phyloP scores from a whole-genome alignment of 352 stramenopile genomes.

The Phytophthora brassicae region DNA sequence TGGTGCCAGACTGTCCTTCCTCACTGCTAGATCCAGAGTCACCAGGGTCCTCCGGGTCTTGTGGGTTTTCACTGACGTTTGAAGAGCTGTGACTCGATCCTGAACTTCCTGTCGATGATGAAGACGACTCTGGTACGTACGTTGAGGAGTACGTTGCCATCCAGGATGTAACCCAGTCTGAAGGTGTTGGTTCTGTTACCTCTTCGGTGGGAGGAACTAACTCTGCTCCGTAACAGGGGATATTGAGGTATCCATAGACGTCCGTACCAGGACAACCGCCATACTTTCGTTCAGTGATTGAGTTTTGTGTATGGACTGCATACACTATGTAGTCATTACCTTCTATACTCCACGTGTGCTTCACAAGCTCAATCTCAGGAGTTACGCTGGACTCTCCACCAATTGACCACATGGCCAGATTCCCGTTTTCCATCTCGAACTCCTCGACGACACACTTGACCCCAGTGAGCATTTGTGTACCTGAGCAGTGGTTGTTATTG shows the following conservation, averaged over 20 bases:
- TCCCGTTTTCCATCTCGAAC: conserved; percentile 8
- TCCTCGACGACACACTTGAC: conserved; percentile 33
- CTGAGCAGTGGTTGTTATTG: conserved; percentile 22
- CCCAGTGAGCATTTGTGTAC: conserved; percentile 21
- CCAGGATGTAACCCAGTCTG: conserved; percentile 31
- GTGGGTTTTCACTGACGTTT: no score
- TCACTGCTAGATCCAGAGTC: background rate
- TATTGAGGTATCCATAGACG: conserved; percentile 27
- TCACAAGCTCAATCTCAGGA: conserved; percentile 24
- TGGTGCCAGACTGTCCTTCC: conserved; percentile 1
- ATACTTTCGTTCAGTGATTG: conserved; percentile 15
- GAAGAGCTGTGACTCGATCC: background rate
- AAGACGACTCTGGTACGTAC: no score
- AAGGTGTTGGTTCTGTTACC: conserved; percentile 13
- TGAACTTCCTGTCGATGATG: conserved; percentile 1
- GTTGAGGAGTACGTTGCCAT: conserved; percentile 9
- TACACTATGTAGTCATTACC: conserved; percentile 20
- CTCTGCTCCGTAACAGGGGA: conserved; percentile 28
- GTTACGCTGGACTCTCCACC: conserved; percentile 14
- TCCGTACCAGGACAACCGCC: conserved; percentile 16
- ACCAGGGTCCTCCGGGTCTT: no score
- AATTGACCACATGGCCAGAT: conserved; percentile 32
- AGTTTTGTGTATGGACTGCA: conserved; percentile 20
- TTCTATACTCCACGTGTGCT: conserved; percentile 21
- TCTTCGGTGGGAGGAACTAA: background rate